A percentile compares a stretch with the other conserved stretches of the same genome.
phyloP scores from a whole-genome alignment of 2,329 filamentous ascomycete genomes.

The Fusarium ramigenum region DNA sequence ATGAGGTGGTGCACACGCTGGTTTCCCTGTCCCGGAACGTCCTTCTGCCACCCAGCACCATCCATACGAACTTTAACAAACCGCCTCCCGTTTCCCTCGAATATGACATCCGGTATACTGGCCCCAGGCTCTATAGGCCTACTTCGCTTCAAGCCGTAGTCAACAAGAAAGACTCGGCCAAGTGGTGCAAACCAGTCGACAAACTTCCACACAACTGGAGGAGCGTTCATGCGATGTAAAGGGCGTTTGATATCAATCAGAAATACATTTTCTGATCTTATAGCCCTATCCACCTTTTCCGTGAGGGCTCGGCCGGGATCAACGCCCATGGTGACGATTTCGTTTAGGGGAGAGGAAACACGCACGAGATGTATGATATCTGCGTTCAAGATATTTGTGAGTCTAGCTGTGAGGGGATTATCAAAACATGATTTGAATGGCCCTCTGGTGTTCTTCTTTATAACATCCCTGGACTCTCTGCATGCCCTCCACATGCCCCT shows the following conservation, averaged over 20 bases:
- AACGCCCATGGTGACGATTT: rapidly evolving
- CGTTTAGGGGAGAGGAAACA: neutral
- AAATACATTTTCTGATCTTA: neutral
- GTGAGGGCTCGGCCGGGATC: neutral
- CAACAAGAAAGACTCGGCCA: neutral
- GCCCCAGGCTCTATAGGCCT: neutral
- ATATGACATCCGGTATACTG: neutral
- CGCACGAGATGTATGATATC: neutral
- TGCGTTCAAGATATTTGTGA: neutral
- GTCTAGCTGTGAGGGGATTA: neutral
- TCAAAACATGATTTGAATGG: neutral
- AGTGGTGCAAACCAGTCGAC: neutral
- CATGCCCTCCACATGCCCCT: neutral
- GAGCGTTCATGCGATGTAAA: neutral
- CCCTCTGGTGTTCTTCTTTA: neutral
- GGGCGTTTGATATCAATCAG: neutral
- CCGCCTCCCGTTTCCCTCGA: neutral
- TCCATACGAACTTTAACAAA: neutral
- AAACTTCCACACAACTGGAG: neutral
- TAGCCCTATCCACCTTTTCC: no score
- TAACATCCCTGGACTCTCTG: neutral
- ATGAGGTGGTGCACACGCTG: neutral
- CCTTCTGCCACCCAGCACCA: neutral
- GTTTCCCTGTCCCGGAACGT: neutral
- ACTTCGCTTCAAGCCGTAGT: neutral